Evolutionary conservation across 2,329 filamentous ascomycete species (phyloP).

Genomic region (Ramularia collo-cygni): DNA sequence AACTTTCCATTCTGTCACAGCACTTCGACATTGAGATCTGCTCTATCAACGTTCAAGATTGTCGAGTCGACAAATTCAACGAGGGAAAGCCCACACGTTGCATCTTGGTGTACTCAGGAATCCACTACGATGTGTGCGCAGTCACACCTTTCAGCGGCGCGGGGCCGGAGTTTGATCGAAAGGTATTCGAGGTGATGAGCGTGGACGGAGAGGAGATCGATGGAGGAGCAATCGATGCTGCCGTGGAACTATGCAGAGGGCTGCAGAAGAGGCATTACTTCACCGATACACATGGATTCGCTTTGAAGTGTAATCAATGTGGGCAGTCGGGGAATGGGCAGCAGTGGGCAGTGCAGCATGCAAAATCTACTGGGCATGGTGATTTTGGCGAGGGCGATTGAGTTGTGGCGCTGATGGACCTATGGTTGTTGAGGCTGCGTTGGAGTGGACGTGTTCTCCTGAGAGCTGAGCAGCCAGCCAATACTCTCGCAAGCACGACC

Average conservation of each 20-base stretch:
- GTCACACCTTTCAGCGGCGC: slow-evolving; percentile 58
- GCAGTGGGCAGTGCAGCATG: slow-evolving; percentile 55
- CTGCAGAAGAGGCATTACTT: slow-evolving; percentile 73
- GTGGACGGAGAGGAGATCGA: slow-evolving; percentile 37
- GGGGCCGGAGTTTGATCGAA: slow-evolving; percentile 70
- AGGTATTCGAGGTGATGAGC: slow-evolving; percentile 55
- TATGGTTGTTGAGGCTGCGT: too few species aligned
- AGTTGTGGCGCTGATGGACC: slow-evolving; percentile 9
- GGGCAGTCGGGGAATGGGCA: slow-evolving; percentile 63
- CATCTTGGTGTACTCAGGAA: slow-evolving; percentile 81
- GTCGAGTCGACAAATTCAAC: slow-evolving; percentile 68
- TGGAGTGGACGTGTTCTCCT: too few species aligned
- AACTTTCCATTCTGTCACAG: slow-evolving; percentile 75
- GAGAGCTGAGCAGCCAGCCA: too few species aligned
- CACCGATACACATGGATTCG: slow-evolving; percentile 77
- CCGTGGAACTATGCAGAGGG: slow-evolving; percentile 47
- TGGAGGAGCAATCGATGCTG: slow-evolving; percentile 50
- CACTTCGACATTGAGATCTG: slow-evolving; percentile 82
- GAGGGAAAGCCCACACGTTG: slow-evolving; percentile 63
- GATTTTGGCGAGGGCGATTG: slow-evolving; percentile 47
- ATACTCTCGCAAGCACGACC: too few species aligned
- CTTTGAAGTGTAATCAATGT: slow-evolving; percentile 70
- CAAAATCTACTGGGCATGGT: slow-evolving; percentile 52
- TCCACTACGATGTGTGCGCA: slow-evolving; percentile 88
- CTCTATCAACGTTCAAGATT: slow-evolving; percentile 69